phyloP scores from a whole-genome alignment of 2,329 filamentous ascomycete species.

The Monosporascus cannonballus region DNA sequence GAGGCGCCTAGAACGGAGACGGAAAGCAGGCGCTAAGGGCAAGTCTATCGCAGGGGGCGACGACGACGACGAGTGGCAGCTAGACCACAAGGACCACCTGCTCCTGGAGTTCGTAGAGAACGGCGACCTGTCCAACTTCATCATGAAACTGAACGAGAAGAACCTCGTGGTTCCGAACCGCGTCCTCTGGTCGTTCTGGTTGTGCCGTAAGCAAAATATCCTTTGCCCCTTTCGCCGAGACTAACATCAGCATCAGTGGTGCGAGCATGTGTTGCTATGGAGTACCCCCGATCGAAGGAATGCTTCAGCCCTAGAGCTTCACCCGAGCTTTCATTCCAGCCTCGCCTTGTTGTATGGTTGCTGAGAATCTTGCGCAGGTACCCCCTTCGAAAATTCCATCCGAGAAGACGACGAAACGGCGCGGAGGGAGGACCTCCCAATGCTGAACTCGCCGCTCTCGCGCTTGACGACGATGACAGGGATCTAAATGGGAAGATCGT shows the following conservation, averaged over 20 bases:
- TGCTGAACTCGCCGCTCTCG: background rate
- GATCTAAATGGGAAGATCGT: conserved; percentile 4
- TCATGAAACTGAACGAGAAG: background rate
- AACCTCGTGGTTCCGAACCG: background rate
- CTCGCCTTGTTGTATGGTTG: background rate
- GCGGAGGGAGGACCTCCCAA: background rate
- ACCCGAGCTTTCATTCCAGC: background rate
- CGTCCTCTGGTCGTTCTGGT: conserved; percentile 19
- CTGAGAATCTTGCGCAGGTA: conserved; percentile 12
- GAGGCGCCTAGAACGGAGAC: too few relatives aligned
- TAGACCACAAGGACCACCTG: background rate
- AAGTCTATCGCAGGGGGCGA: too few relatives aligned
- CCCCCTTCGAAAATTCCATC: conserved; percentile 17
- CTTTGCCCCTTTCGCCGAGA: background rate
- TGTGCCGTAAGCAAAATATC: conserved; percentile 13
- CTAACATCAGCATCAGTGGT: conserved; percentile 11
- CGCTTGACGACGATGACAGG: too few relatives aligned
- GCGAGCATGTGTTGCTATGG: conserved; percentile 14
- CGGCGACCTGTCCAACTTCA: background rate
- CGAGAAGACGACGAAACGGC: conserved; percentile 2
- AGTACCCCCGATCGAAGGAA: background rate
- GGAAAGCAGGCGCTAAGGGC: too few relatives aligned
- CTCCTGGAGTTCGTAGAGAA: background rate
- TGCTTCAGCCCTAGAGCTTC: too few relatives aligned
- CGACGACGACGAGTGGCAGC: background rate